Percentiles rank a stretch among this genome's conserved stretches.
Conservation (phyloP, 352 stramenopile genomes). For the Aphanomyces cochlioides region DNA sequence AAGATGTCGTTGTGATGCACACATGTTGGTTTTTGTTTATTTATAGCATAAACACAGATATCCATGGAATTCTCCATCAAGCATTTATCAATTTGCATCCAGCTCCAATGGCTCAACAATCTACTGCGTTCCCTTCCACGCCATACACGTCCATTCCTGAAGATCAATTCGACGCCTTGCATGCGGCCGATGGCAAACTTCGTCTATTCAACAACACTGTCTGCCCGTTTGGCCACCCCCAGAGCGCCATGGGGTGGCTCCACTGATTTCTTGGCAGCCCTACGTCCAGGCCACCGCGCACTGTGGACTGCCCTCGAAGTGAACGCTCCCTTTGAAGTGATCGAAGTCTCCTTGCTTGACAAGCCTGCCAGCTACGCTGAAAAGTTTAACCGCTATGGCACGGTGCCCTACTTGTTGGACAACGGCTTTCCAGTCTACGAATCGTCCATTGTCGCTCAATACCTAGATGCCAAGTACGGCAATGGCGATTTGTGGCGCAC, state of each 20-base stretch:
- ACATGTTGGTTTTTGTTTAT: too few species aligned
- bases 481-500: not conserved
- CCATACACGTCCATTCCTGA: constrained; percentile 21
- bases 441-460: constrained; percentile 22
- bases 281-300: too few species aligned
- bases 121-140: not conserved
- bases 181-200: not conserved
- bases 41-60: too few species aligned
- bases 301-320: constrained; percentile 16
- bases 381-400: constrained; percentile 25
- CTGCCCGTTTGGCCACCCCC: constrained; percentile 5
- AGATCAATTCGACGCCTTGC: constrained; percentile 1
- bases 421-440: constrained; percentile 20
- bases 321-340: constrained; percentile 15
- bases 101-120: too few species aligned
- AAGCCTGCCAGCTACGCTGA: constrained; percentile 23
- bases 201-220: constrained; percentile 2
- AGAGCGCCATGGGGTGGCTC: too few species aligned
- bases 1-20: too few species aligned
- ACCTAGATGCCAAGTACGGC: constrained; percentile 28
- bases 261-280: too few species aligned
- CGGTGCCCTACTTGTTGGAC: constrained; percentile 19
- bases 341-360: constrained; percentile 11
- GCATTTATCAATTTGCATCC: too few species aligned
- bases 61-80: too few species aligned